Base-by-base conservation (phyloP, 352 stramenopile species). In the Pythium grandisporangium region DNA sequence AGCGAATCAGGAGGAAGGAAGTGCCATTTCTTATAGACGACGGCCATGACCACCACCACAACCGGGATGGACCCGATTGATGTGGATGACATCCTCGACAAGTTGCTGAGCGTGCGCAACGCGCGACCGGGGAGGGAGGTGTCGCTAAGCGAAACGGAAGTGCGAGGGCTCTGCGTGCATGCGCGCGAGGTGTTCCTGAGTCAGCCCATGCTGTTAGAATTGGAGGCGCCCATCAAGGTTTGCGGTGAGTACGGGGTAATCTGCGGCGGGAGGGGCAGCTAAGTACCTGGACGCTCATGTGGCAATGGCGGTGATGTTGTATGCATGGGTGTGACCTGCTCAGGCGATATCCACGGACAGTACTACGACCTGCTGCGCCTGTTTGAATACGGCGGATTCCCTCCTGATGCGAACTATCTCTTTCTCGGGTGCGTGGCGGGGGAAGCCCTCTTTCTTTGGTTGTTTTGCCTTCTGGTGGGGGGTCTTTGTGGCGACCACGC, bases 201-300 rank as follows among this genome's bases (percentile, higher is more conserved):
- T 26, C 97, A 99, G 66, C 96, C 96, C 5, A 99, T 99, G 65
- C 80, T 99, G 33, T 58, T 99, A 35, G 96, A 99, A 66, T 73
- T 99, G 17, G 96, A 99, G 66, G 96, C 96, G 27, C 96, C 96
- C 7, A 98, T 98, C 52, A 98, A 98, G 58, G 96, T 98, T 36
- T 98, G 94, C 63, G 94, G 94, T 89, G 51, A 52, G 63, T 60
- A 34, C 8, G 23, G 67, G n/a, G n/a, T n/a, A n/a, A n/a, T n/a
- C n/a, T n/a, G n/a, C n/a, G n/a, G n/a, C n/a, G n/a, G n/a, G n/a
- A n/a, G n/a, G n/a, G n/a, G n/a, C n/a, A n/a, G n/a, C n/a, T n/a
- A n/a, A n/a, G n/a, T n/a, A n/a, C n/a, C n/a, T n/a, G n/a, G n/a
- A n/a, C n/a, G n/a, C n/a, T n/a, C n/a, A n/a, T n/a, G n/a, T n/a